These are phyloP conservation scores for Coprinopsis marcescibilis DNA, from an alignment of 768 basidiomycete genomes.

Conservation along the genomic window DNA sequence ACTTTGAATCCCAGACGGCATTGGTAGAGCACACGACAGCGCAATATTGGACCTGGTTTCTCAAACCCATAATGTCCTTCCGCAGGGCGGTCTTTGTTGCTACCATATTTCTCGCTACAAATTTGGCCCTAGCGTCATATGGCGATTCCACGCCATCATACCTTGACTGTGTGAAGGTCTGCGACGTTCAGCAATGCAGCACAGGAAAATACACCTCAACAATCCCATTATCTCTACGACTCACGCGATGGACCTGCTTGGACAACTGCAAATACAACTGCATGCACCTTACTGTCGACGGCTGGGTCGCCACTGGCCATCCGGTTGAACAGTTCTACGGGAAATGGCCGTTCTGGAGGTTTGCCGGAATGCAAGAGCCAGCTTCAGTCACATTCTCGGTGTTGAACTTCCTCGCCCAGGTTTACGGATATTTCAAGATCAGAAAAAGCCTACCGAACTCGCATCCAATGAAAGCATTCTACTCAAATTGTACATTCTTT, in stretches of 20 bases:
- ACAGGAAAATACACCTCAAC: slow-evolving; percentile 20
- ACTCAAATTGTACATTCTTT: slow-evolving; percentile 56
- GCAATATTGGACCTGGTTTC: neutral
- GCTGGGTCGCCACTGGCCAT: slow-evolving; percentile 35
- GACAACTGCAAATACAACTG: slow-evolving; percentile 90
- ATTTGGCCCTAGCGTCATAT: slow-evolving; percentile 40
- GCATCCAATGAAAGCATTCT: slow-evolving; percentile 70
- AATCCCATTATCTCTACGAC: slow-evolving; percentile 49
- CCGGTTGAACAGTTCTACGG: slow-evolving; percentile 79
- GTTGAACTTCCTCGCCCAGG: slow-evolving; percentile 77
- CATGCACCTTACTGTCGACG: slow-evolving; percentile 72
- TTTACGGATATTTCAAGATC: slow-evolving; percentile 49
- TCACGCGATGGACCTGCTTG: slow-evolving; percentile 82
- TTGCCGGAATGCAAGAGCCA: slow-evolving; percentile 90
- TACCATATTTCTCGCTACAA: neutral
- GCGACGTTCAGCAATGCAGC: slow-evolving; percentile 36
- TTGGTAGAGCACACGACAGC: neutral
- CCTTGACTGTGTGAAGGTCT: slow-evolving; percentile 43
- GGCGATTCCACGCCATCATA: slow-evolving; percentile 58
- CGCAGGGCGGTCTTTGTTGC: neutral
- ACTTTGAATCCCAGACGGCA: neutral
- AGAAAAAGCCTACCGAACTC: slow-evolving; percentile 37
- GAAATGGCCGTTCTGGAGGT: slow-evolving; percentile 95
- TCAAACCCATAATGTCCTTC: neutral
- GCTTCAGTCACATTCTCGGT: slow-evolving; percentile 87